Percentiles rank a stretch among this genome's conserved stretches.
Evolutionary conservation across 2,329 filamentous ascomycete species (phyloP).

Genomic region (Aspergillus puulaauensis): DNA sequence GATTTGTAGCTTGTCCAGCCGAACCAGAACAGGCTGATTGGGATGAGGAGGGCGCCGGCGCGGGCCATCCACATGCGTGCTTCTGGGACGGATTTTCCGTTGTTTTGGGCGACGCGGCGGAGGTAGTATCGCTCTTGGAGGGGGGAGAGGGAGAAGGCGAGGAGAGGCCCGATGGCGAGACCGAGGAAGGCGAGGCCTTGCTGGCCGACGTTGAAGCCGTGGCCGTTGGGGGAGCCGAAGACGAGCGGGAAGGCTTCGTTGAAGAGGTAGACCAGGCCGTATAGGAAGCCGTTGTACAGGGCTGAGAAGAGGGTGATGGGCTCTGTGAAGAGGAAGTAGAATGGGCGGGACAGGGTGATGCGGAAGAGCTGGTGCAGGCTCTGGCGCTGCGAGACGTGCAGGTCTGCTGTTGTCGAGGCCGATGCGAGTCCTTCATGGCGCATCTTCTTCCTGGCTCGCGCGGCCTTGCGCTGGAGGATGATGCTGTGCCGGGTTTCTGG

Average conservation of each 20-base stretch:
- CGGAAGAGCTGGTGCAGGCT: constrained; percentile 72
- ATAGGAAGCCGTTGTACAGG: constrained; percentile 60
- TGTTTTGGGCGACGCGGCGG: constrained; percentile 31
- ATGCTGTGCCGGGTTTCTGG: constrained; percentile 58
- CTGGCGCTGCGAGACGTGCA: constrained; percentile 51
- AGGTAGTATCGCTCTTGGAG: constrained; percentile 35
- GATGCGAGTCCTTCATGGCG: constrained; percentile 54
- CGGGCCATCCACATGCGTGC: constrained; percentile 65
- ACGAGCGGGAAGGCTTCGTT: constrained; percentile 69
- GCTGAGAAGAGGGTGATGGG: constrained; percentile 30
- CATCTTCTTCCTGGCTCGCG: constrained; percentile 47
- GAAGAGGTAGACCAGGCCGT: constrained; percentile 68
- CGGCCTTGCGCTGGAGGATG: constrained; percentile 57
- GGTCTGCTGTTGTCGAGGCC: constrained; percentile 55
- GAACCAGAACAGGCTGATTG: constrained; percentile 68
- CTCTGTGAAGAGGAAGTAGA: constrained; percentile 35
- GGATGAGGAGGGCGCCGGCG: constrained; percentile 55
- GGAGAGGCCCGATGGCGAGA: not conserved
- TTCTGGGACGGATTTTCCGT: constrained; percentile 56
- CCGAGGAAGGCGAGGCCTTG: constrained; percentile 42
- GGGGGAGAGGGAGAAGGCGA: not conserved
- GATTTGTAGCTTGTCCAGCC: constrained; percentile 60
- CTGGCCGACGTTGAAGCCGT: constrained; percentile 51
- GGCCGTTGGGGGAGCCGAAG: constrained; percentile 62
- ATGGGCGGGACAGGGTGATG: constrained; percentile 65